These are phyloP conservation scores for Ricinus communis DNA, from an alignment of 345 rosid genomes.

Conservation along the genomic window DNA sequence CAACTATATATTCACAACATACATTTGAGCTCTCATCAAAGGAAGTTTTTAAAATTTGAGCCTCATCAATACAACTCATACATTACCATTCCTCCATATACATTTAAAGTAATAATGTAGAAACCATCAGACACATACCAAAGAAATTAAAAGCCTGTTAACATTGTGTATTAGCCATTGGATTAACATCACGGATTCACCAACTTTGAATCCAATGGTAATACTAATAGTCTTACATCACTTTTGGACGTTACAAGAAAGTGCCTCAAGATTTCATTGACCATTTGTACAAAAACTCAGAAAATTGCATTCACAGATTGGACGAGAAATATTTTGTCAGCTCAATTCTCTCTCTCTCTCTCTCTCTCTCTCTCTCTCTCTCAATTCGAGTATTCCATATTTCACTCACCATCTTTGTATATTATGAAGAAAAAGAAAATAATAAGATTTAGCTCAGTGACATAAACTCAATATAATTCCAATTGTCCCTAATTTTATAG, in stretches of 20 bases:
- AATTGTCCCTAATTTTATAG: too few species aligned
- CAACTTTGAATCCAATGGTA: slow-evolving; percentile 5
- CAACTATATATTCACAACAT: background rate
- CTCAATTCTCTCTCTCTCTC: background rate
- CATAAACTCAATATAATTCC: too few species aligned
- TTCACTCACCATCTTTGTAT: background rate
- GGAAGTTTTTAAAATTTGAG: background rate
- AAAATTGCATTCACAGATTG: slow-evolving; percentile 5
- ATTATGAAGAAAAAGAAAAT: too few species aligned
- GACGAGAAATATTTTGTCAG: background rate
- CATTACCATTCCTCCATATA: background rate
- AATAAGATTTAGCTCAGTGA: too few species aligned
- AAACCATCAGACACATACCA: background rate
- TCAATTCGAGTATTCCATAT: background rate
- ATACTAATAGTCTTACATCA: background rate
- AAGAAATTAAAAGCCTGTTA: background rate
- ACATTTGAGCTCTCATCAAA: background rate
- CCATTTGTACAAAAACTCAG: slow-evolving; percentile 5
- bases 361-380: background rate
- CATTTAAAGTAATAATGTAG: background rate
- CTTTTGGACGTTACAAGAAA: slow-evolving; percentile 7
- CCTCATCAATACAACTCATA: background rate
- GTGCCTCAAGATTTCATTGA: background rate
- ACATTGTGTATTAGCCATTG: background rate
- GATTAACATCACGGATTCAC: background rate